phyloP scores from a whole-genome alignment of 306 rosid genomes.

The Castanopsis chinensis region DNA sequence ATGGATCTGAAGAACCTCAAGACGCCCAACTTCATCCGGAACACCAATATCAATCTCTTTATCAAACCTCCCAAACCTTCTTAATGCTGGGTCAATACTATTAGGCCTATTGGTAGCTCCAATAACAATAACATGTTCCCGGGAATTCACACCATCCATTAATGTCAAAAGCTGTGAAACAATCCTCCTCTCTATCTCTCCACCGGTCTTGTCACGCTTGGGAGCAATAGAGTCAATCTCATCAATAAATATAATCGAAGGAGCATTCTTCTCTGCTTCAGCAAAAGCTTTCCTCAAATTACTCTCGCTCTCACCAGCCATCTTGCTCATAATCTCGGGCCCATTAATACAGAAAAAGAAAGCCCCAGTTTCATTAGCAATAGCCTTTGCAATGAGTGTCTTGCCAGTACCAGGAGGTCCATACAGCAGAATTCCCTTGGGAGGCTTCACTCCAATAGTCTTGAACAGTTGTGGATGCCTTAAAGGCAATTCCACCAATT shows the following conservation, averaged over 20 bases:
- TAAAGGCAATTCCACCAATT: too few relatives aligned
- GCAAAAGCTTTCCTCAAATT: too few relatives aligned
- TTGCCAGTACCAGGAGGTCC: background rate
- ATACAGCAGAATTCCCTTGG: too few relatives aligned
- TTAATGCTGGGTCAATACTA: background rate
- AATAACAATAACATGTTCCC: background rate
- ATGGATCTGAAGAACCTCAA: background rate
- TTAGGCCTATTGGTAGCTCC: background rate
- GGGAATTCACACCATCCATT: background rate
- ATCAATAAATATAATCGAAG: background rate
- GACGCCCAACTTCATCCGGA: background rate
- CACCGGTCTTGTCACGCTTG: background rate
- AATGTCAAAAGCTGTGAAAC: background rate
- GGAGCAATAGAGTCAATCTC: background rate
- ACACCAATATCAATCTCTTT: background rate
- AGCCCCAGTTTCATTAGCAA: background rate
- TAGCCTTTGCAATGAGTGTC: background rate
- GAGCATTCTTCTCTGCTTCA: background rate
- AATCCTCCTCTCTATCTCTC: background rate
- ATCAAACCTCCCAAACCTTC: slow-evolving; percentile 1
- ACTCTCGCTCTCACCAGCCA: too few relatives aligned
- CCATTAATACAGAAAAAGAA: background rate
- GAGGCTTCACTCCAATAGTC: background rate
- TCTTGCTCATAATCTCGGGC: background rate
- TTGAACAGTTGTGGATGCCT: background rate